Conservation (phyloP, 495 filamentous ascomycete species). For the Chaetomidium leptoderma region DNA sequence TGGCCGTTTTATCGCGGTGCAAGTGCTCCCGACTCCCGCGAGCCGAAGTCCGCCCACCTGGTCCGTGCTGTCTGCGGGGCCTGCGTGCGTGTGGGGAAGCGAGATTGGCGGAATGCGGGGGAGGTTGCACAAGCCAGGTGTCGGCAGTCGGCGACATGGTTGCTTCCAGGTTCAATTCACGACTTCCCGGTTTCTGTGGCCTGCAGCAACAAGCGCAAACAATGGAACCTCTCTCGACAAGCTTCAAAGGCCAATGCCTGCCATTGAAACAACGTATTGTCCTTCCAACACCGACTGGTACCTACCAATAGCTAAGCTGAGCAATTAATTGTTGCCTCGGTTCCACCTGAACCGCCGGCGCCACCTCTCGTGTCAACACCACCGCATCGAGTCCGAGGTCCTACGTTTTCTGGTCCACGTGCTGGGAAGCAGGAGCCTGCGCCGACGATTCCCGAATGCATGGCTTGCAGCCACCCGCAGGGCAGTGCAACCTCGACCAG, state of each 20-base stretch:
- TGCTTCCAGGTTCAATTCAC: neutral
- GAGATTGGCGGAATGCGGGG: constrained; percentile 2
- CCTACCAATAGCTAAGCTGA: no score
- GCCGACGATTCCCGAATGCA: neutral
- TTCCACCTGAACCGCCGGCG: no score
- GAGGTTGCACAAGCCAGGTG: neutral
- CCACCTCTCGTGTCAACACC: no score
- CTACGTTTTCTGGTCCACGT: no score
- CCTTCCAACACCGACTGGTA: no score
- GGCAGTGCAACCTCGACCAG: neutral
- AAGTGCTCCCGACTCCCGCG: neutral
- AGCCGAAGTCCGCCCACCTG: neutral
- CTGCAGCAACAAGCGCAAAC: no score
- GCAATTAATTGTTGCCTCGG: no score
- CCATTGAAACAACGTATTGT: no score
- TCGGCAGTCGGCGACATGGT: neutral
- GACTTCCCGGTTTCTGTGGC: neutral
- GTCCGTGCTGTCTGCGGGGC: neutral
- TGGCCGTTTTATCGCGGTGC: constrained; percentile 23
- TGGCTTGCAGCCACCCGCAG: neutral
- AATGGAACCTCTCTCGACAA: no score
- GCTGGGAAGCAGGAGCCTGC: neutral
- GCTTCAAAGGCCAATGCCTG: no score
- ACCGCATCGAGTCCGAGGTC: neutral
- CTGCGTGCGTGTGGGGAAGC: neutral